Base-by-base conservation (phyloP, 2,329 filamentous ascomycete species). In the Chaetomium globosum region DNA sequence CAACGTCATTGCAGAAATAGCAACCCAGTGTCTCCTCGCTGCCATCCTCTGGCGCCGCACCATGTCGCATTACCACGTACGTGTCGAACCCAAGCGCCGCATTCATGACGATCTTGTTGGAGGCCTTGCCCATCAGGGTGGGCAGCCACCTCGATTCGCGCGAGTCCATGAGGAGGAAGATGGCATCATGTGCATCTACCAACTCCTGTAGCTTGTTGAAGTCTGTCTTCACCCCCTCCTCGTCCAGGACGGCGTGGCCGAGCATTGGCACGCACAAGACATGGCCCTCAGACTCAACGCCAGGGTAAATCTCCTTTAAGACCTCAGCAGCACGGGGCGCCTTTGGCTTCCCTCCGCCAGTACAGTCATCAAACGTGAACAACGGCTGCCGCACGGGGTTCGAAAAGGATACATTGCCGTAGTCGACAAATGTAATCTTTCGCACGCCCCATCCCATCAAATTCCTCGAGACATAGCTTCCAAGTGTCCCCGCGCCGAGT, bases 1-100 rank as follows among this genome's bases (percentile, higher is more conserved):
- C 94, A 30, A 99, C 94, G 75, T 99, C 95, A 73, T 96, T 98
- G 79, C 95, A 99, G 78, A 98, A 99, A 76, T 99, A 99, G 78
- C 95, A 99, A 10, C 95, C 95, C 30, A 98, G 82, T 30, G 91
- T 87, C 59, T 87, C 81, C 61, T 86, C 81, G n/a, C 79, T 82
- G 12, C 85, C 81, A 59, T 82, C 80, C 51, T 78, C 76, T 3
- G 82, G 81, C 70, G 87, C 85, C 6, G 92, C 82, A 1, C 95
- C 95, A 76, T 99, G 95, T 64, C 95, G 87, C 95, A 99, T 98
- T 43, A 97, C 93, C 2, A 99, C 93, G 73, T 92, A 99, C 0
- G 93, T 95, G 77, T 99, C 95, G 74, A 99, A 99, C 0, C 95
- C 95, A 3, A 99, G 83, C 1, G 95, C 95, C 8, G 94, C 93